These are phyloP conservation scores for Alternaria longipes DNA, from an alignment of 2,329 filamentous ascomycete genomes.

Conservation along the genomic window DNA sequence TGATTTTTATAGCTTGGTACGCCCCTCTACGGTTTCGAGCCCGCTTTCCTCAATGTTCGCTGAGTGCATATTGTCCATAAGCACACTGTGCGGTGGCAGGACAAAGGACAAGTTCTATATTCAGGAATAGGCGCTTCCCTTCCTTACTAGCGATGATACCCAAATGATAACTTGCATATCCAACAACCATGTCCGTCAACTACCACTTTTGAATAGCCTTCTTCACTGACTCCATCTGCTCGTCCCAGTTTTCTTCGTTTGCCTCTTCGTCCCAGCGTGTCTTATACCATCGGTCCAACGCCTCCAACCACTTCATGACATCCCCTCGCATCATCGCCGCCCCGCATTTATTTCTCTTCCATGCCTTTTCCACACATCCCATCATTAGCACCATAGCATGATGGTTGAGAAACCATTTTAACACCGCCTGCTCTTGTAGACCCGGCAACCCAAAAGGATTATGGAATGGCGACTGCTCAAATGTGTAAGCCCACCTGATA, in stretches of 20 bases:
- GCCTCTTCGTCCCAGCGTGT: background rate
- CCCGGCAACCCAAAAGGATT: conserved; percentile 9
- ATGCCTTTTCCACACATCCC: conserved; percentile 14
- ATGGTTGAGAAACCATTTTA: conserved; percentile 11
- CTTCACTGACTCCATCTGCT: conserved; percentile 4
- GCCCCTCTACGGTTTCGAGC: conserved; percentile 40
- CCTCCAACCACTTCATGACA: conserved; percentile 12
- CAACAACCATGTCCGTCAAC: background rate
- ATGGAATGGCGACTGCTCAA: conserved; percentile 11
- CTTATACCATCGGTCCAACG: conserved; percentile 11
- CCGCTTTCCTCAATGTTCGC: conserved; percentile 16
- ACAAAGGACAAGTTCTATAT: background rate
- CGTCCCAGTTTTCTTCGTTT: conserved; percentile 2
- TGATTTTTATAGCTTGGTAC: conserved; percentile 27
- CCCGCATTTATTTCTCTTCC: conserved; percentile 10
- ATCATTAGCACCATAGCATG: conserved; percentile 10
- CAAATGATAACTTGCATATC: background rate
- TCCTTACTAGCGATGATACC: background rate
- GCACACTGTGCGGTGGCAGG: too few species aligned
- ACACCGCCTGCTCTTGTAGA: background rate
- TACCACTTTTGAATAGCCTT: conserved; percentile 17
- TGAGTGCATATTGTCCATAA: background rate
- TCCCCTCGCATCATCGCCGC: conserved; percentile 10
- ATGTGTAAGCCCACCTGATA: conserved; percentile 20
- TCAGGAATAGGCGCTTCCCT: background rate